Evolutionary conservation across 148 eudicot species (phyloP).

Genomic region (Dianthus caryophyllus): DNA sequence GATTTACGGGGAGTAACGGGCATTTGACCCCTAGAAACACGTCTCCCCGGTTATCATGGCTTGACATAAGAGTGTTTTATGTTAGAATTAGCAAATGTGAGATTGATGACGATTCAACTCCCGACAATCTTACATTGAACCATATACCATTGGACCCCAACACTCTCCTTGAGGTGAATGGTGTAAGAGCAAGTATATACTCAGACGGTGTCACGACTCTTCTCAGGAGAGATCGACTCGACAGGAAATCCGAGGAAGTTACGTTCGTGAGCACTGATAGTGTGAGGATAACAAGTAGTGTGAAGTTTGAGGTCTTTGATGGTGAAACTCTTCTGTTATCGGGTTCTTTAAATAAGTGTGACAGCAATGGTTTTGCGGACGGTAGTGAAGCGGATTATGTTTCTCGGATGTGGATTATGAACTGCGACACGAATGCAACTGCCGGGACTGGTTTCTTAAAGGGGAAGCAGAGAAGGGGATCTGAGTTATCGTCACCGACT

Average conservation of each 20-base stretch:
- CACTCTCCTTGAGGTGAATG: constrained; percentile 71
- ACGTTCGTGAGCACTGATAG: constrained; percentile 77
- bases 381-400: constrained; percentile 32
- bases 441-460: constrained; percentile 46
- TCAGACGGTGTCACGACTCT: constrained; percentile 51
- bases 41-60: constrained; percentile 48
- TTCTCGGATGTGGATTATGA: constrained; percentile 52
- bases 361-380: constrained; percentile 35
- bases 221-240: constrained; percentile 61
- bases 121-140: constrained; percentile 59
- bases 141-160: constrained; percentile 60
- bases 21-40: constrained; percentile 29
- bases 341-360: constrained; percentile 48
- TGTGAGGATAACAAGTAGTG: constrained; percentile 50
- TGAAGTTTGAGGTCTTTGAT: constrained; percentile 68
- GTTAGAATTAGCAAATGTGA: constrained; percentile 58
- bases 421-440: constrained; percentile 43
- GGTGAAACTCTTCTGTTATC: constrained; percentile 47
- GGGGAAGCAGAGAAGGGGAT: constrained; percentile 36
- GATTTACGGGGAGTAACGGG: constrained; percentile 34
- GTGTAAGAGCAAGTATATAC: constrained; percentile 52
- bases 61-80: constrained; percentile 68
- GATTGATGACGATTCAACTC: constrained; percentile 49
- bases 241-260: constrained; percentile 67
- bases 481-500: constrained; percentile 35